Base-by-base conservation (phyloP, 106 monocot species). In the Acorus calamus region DNA sequence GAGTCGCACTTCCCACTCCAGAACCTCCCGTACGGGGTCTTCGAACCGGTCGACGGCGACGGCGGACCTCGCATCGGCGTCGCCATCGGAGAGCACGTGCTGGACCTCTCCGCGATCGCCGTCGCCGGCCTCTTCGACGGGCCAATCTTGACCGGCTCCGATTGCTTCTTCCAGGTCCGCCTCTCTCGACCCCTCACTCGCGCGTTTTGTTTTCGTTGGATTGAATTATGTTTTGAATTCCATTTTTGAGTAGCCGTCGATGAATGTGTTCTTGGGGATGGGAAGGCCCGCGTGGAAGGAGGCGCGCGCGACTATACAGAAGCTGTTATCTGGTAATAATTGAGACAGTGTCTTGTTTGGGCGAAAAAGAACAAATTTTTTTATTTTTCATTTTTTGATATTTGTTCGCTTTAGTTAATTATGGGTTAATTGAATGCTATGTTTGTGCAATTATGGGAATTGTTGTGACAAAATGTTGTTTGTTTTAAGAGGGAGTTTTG, bases 1-100 rank as follows among this genome's bases (percentile, higher is more conserved):
- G 88, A 75, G 5, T 98, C 98, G 4, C 98, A 92, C 79, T 99
- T 99, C 73, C 92, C 98, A 2, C 63, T 83, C 46, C 85, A 99
- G 70, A 99, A 99, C 81, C 83, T 99, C 44, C 92, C 98, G 54
- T 99, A 67, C 75, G 98, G 98, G 65, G 81, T 99, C 49, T 99
- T 88, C 92, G 83, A 81, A 11, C 84, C 72, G 11, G 0, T 63
- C 28, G 44, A 62, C 41, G 61, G 13, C 42, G 55, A 50, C 52
- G 63, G 11, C 49, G 44, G 42, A 8, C 63, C 86, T 14, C 81
- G 89, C 9, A 82, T 83, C 53, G 98, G 84, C 42, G 92, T 92
- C 5, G 98, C 98, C 53, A 98, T 98, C 72, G 98, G 88, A 3
- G 85, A 98, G 56, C 66, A 65, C 64, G 98, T 88, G 47, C 92